phyloP scores from a whole-genome alignment of 2,329 filamentous ascomycete species.

The Didymella arachidicola region DNA sequence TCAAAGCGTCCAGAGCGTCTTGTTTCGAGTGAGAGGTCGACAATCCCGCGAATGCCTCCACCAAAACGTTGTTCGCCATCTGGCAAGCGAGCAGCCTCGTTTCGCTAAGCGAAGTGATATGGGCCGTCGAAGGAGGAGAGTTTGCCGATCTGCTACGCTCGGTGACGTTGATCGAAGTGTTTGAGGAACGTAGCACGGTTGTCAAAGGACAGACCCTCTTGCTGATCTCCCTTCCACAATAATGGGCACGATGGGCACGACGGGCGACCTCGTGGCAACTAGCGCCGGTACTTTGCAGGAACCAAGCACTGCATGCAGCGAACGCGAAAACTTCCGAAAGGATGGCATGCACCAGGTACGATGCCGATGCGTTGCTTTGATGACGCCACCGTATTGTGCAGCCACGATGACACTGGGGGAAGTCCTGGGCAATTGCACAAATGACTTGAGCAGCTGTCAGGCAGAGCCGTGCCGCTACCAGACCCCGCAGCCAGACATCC shows the following conservation, averaged over 20 bases:
- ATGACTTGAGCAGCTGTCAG: conserved; percentile 12
- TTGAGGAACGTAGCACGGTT: conserved; percentile 8
- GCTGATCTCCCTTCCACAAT: conserved; percentile 12
- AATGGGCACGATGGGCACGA: conserved; percentile 2
- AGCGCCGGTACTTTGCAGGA: conserved; percentile 16
- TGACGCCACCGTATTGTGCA: not conserved
- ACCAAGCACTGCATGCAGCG: conserved; percentile 12
- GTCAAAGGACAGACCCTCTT: conserved; percentile 4
- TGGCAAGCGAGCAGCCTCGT: not conserved
- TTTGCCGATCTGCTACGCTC: conserved; percentile 9
- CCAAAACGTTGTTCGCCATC: conserved; percentile 7
- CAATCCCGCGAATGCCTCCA: conserved; percentile 28
- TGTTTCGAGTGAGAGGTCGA: conserved; percentile 25
- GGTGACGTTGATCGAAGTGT: conserved; percentile 3
- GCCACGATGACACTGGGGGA: not conserved
- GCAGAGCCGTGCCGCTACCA: conserved; percentile 6
- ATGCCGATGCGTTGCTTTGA: not conserved
- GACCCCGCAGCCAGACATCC: conserved; percentile 15
- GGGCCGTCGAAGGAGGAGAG: conserved; percentile 4
- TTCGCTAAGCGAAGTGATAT: conserved; percentile 1
- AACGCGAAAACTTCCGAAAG: conserved; percentile 11
- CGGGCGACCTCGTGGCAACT: conserved; percentile 18
- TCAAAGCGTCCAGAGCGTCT: conserved; percentile 36
- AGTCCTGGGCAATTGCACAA: conserved; percentile 6
- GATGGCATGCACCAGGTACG: conserved; percentile 1